Percentiles rank a stretch among this genome's conserved stretches.
phyloP scores from a whole-genome alignment of 177 flowering plant genomes.

The Vitis hybrid region DNA sequence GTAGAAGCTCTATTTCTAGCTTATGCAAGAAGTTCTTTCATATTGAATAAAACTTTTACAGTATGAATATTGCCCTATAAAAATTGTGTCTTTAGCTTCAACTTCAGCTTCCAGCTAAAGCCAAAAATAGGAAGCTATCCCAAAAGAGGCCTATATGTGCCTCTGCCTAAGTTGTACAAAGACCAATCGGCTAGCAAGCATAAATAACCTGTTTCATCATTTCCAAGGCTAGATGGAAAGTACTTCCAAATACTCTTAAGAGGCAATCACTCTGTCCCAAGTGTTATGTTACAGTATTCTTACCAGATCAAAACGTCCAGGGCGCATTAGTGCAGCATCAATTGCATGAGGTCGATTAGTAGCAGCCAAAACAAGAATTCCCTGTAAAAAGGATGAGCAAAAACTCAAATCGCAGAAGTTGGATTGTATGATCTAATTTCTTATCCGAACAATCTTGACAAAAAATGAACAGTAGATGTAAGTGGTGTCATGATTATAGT shows the following conservation, averaged over 20 bases:
- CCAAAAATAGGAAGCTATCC: too few species aligned
- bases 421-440: too few species aligned
- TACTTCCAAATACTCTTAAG: background rate
- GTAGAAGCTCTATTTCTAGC: too few species aligned
- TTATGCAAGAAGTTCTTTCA: too few species aligned
- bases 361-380: conserved; percentile 94
- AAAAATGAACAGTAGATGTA: too few species aligned
- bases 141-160: background rate
- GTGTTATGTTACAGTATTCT: conserved; percentile 5
- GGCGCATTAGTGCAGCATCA: conserved; percentile 95
- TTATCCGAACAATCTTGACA: too few species aligned
- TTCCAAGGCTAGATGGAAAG: background rate
- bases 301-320: conserved; percentile 97
- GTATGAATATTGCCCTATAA: too few species aligned
- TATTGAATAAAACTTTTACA: too few species aligned
- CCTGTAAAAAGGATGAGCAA: conserved; percentile 40
- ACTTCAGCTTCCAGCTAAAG: too few species aligned
- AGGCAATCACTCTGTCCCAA: too few species aligned
- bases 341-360: conserved; percentile 93
- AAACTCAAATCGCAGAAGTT: background rate
- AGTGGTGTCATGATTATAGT: background rate
- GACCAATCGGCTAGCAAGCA: too few species aligned
- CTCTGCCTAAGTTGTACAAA: background rate
- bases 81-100: too few species aligned
- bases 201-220: background rate